Conservation (phyloP, 2,329 filamentous ascomycete genomes). For the Pyrenochaeta sp. region DNA sequence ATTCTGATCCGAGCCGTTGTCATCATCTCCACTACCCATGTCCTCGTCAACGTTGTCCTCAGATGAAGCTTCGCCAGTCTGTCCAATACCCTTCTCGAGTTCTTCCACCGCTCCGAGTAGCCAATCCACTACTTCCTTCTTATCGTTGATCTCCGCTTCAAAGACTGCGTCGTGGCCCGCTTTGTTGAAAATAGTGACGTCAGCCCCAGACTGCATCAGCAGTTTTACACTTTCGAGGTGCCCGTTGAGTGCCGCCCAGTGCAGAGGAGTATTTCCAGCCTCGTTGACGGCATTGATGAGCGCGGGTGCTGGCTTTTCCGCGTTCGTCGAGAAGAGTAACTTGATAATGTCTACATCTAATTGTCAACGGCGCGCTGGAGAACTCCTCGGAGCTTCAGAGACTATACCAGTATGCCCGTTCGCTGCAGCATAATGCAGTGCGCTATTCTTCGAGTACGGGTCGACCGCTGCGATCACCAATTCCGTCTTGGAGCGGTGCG, state of each 20-base stretch:
- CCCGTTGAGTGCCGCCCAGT: constrained; percentile 93
- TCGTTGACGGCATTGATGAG: constrained; percentile 77
- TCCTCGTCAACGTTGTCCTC: constrained; percentile 32
- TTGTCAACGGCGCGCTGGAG: constrained; percentile 26
- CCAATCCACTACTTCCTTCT: constrained; percentile 58
- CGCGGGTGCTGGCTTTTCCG: constrained; percentile 37
- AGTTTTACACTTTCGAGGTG: constrained; percentile 82
- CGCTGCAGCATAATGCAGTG: constrained; percentile 89
- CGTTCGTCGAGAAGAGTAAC: constrained; percentile 49
- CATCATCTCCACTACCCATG: constrained; percentile 22
- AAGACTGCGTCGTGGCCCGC: constrained; percentile 74
- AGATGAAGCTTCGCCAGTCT: constrained; percentile 47
- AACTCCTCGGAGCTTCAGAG: neutral
- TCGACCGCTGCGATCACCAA: constrained; percentile 77
- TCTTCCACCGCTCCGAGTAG: constrained; percentile 57
- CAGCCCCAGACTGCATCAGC: constrained; percentile 78
- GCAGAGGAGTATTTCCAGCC: constrained; percentile 88
- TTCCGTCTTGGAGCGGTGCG: constrained; percentile 65
- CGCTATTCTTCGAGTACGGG: constrained; percentile 76
- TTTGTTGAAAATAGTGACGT: constrained; percentile 79
- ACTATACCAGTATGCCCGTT: constrained; percentile 81
- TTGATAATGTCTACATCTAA: constrained; percentile 44
- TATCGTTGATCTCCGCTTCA: constrained; percentile 60
- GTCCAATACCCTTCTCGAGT: constrained; percentile 48
- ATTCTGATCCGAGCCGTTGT: constrained; percentile 12